Evolutionary conservation across 208 protist genomes (phyloP).

Genomic region (Porcisia hertigi): DNA sequence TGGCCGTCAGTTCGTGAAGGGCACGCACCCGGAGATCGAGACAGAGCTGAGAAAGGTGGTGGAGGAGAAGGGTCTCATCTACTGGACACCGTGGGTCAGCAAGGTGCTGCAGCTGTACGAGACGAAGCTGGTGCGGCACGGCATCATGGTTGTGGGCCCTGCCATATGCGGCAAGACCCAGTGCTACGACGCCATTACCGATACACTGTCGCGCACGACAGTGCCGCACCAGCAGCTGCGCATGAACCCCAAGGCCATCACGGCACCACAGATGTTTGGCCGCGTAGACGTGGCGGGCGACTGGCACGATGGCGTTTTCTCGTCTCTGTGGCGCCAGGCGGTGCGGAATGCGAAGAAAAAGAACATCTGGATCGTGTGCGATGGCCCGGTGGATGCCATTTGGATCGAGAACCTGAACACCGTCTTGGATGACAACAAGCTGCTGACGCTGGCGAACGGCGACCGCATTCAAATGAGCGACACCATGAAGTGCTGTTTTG

Average conservation of each 20-base stretch:
- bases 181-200: slow-evolving; percentile 93
- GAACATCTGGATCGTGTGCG: slow-evolving; percentile 96
- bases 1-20: slow-evolving; percentile 91
- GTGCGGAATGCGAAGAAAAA: slow-evolving; percentile 90
- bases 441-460: slow-evolving; percentile 98
- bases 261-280: slow-evolving; percentile 96
- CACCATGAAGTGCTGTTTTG: slow-evolving; percentile 97
- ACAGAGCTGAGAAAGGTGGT: slow-evolving; percentile 88
- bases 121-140: slow-evolving; percentile 95
- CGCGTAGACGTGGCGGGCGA: slow-evolving; percentile 94
- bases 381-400: slow-evolving; percentile 98
- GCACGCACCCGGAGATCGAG: slow-evolving; percentile 91
- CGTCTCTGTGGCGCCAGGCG: slow-evolving; percentile 89
- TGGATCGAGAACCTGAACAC: slow-evolving; percentile 99
- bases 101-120: slow-evolving; percentile 96
- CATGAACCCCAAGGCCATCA: slow-evolving; percentile 97
- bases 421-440: slow-evolving; percentile 99
- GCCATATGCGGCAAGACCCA: slow-evolving; percentile 94
- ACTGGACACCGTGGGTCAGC: slow-evolving; percentile 87
- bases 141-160: slow-evolving; percentile 95
- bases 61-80: slow-evolving; percentile 82
- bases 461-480: slow-evolving; percentile 97
- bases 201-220: slow-evolving; percentile 83
- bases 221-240: slow-evolving; percentile 91
- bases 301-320: slow-evolving; percentile 97